Conservation (phyloP, 345 rosid species). For the Eucalyptus decipiens region DNA sequence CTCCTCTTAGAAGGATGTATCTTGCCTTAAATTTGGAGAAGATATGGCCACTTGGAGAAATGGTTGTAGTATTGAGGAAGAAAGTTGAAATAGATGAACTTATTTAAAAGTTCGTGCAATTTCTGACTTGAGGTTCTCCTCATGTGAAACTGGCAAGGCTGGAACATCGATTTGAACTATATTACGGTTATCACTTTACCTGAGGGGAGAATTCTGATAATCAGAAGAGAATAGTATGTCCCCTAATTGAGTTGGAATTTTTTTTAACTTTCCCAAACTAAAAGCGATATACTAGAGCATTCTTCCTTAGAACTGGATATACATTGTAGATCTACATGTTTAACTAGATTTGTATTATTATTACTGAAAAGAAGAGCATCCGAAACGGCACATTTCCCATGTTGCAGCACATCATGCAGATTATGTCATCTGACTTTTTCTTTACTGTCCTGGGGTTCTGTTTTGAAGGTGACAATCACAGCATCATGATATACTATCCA, state of each 20-base stretch:
- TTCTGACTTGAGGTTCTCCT: background rate
- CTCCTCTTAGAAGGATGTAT: background rate
- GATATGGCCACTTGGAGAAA: background rate
- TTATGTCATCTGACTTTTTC: background rate
- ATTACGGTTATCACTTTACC: background rate
- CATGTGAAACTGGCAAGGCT: background rate
- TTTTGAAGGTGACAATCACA: conserved; percentile 85
- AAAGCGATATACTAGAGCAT: background rate
- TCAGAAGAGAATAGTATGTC: background rate
- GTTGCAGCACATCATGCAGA: background rate
- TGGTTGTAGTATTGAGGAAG: background rate
- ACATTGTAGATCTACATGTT: background rate
- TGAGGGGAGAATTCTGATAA: background rate
- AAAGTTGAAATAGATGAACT: background rate
- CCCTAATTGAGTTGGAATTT: background rate
- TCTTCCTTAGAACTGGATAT: background rate
- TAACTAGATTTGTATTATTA: background rate
- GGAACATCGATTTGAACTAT: background rate
- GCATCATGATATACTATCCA: conserved; percentile 98
- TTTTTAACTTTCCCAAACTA: background rate
- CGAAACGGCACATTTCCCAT: background rate
- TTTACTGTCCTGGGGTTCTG: background rate
- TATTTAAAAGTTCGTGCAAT: background rate
- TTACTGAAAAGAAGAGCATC: background rate
- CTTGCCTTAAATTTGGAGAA: background rate